phyloP scores from a whole-genome alignment of 1,284 basidiomycete species.

The Kalmanozyma brasiliensis region DNA sequence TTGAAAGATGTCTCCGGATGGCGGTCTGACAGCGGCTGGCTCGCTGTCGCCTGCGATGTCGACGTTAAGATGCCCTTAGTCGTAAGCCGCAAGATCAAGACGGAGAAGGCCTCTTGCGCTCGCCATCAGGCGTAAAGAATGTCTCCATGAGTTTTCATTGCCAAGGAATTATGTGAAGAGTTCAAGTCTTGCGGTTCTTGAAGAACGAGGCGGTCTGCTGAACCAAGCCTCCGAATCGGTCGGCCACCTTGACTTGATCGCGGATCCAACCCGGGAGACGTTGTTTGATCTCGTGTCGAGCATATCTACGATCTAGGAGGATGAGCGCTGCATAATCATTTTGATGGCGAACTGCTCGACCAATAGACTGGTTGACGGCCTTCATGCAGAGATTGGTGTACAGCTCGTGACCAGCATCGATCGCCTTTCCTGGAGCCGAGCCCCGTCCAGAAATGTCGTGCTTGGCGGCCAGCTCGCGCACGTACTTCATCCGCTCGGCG shows the following conservation, averaged over 20 bases:
- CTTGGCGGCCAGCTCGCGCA: conserved; percentile 42
- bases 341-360: conserved; percentile 71
- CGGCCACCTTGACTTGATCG: conserved; percentile 74
- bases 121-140: too few relatives aligned
- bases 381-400: conserved; percentile 79
- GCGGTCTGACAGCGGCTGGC: too few relatives aligned
- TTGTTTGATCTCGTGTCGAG: conserved; percentile 49
- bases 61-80: too few relatives aligned
- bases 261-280: conserved; percentile 74
- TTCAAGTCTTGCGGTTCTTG: conserved; percentile 23
- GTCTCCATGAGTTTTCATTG: too few relatives aligned
- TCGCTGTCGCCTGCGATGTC: too few relatives aligned
- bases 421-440: not conserved
- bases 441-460: not conserved
- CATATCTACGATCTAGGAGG: conserved; percentile 61
- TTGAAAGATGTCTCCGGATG: too few relatives aligned
- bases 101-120: too few relatives aligned
- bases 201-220: conserved; percentile 72
- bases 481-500: conserved; percentile 80
- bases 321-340: conserved; percentile 64
- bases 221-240: conserved; percentile 80
- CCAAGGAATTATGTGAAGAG: too few relatives aligned
- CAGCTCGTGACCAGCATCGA: conserved; percentile 55
- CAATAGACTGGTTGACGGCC: conserved; percentile 95
- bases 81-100: too few relatives aligned